Percentiles rank a stretch among this genome's conserved stretches.
phyloP scores from a whole-genome alignment of 2,329 filamentous ascomycete genomes.

The Diplocarpon mali region DNA sequence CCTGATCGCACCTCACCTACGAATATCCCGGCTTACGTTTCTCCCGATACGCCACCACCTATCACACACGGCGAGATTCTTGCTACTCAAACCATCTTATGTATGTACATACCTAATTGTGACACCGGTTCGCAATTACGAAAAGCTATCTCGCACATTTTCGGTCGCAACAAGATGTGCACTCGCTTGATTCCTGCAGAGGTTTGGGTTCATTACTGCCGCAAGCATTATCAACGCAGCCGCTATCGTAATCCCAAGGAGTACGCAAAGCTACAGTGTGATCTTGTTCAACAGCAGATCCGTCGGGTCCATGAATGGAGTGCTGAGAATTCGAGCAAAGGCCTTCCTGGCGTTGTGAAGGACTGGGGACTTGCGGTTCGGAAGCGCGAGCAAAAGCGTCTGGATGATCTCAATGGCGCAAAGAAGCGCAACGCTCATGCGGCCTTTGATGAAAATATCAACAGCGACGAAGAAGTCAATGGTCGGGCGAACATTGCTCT shows the following conservation, averaged over 20 bases:
- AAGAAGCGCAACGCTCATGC: constrained; percentile 20
- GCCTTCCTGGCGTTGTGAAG: constrained; percentile 35
- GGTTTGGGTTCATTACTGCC: constrained; percentile 67
- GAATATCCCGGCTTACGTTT: constrained; percentile 4
- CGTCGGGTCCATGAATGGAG: constrained; percentile 53
- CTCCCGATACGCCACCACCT: constrained; percentile 20
- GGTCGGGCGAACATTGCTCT: constrained; percentile 8
- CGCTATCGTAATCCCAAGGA: constrained; percentile 55
- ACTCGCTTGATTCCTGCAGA: constrained; percentile 58
- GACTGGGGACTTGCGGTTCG: constrained; percentile 53
- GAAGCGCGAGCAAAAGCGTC: constrained; percentile 51
- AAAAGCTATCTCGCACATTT: constrained; percentile 72
- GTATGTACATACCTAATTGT: constrained; percentile 47
- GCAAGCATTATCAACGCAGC: constrained; percentile 72
- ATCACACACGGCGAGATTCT: constrained; percentile 6
- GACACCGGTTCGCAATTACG: constrained; percentile 50
- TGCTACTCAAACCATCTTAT: constrained; percentile 25
- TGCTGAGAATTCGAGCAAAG: constrained; percentile 33
- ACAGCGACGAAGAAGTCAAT: constrained; percentile 20
- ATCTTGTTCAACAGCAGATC: constrained; percentile 53
- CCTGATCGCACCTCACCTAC: constrained; percentile 18
- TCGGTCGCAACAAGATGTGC: constrained; percentile 71
- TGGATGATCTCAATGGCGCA: constrained; percentile 31
- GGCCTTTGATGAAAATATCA: constrained; percentile 16
- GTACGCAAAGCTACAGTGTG: constrained; percentile 51